Conservation (phyloP, 2,329 filamentous ascomycete species). For the Graphiopsis chlorocephala region DNA sequence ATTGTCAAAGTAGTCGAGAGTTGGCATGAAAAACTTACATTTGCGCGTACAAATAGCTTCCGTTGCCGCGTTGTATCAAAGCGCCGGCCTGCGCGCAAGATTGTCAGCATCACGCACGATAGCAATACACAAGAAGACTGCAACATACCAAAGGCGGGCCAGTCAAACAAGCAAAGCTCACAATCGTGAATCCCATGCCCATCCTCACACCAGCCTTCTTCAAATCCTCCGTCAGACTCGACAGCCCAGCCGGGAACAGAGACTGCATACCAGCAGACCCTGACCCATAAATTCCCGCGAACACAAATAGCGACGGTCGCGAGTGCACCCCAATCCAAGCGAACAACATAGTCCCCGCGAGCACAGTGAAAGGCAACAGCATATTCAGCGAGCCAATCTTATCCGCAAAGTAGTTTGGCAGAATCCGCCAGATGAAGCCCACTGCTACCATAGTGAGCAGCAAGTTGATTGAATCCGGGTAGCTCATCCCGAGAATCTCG, state of each 20-base stretch:
- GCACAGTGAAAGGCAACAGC: constrained; percentile 50
- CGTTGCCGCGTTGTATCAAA: constrained; percentile 40
- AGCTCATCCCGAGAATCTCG: constrained; percentile 42
- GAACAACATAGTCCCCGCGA: constrained; percentile 51
- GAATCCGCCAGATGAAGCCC: constrained; percentile 54
- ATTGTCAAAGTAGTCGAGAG: neutral
- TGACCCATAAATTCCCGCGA: constrained; percentile 46
- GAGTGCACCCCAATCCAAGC: constrained; percentile 55
- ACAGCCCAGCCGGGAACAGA: constrained; percentile 44
- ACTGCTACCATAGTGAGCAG: constrained; percentile 58
- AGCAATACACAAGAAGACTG: too few relatives aligned
- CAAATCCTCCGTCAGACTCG: constrained; percentile 46
- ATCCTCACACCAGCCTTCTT: constrained; percentile 47
- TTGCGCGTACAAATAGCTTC: constrained; percentile 45
- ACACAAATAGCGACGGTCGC: constrained; percentile 40
- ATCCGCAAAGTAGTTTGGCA: constrained; percentile 56
- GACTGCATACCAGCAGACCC: constrained; percentile 46
- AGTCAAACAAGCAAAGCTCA: constrained; percentile 44
- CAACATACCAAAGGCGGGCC: constrained; percentile 34
- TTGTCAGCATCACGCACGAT: constrained; percentile 32
- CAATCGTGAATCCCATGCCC: constrained; percentile 48
- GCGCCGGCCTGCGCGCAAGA: constrained; percentile 37
- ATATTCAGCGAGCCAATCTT: constrained; percentile 56
- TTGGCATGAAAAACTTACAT: constrained; percentile 29
- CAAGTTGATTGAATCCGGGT: constrained; percentile 52